Evolutionary conservation across 176 grass and related monocot genomes (phyloP), one percentile per base, ranked within the genome.

Genomic region (Hyparrhenia diplandra): DNA sequence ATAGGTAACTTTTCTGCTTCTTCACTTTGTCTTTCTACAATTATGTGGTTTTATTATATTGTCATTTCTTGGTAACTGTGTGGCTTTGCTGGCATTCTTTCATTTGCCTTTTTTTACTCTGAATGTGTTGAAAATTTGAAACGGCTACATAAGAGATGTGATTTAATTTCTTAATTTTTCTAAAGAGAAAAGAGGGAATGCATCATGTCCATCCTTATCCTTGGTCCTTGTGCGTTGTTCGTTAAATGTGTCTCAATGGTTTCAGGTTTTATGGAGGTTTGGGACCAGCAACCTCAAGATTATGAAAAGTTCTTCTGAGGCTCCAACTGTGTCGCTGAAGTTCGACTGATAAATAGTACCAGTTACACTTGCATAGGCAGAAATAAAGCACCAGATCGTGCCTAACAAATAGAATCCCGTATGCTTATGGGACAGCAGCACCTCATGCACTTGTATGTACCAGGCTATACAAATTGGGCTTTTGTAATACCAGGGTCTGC

Each of bases 201-300:
- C 31, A 32, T 32, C 31, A 32, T 32, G 31, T 32, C 31, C 31
- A n/a, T n/a, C n/a, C n/a, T n/a, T n/a, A 32, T 32, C 31, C 31
- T 32, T 32, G 31, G 31, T 32, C 31, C 31, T 32, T 32, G 31
- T 32, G 31, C 31, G 4, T 32, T 32, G 31, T 32, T 32, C 31
- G 4, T 32, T 32, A 32, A 32, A 32, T 32, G 31, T 32, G 20
- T 76, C 23, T 75, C 75, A 34, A 25, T 74, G 46, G 27, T 74
- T 80, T 71, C 90, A 95, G 92, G 84, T 80, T 95, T 95, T 82
- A 91, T 91, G 81, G 92, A 84, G 65, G 82, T 90, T 74, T 92
- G 92, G 87, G 89, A 92, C 58, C 92, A 92, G 69, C 85, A 67
- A 64, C 67, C 87, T 66, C 87, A 64, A 16, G 90, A 95, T 25